Conservation (phyloP, 345 rosid species). For the Eucalyptus marginata region DNA sequence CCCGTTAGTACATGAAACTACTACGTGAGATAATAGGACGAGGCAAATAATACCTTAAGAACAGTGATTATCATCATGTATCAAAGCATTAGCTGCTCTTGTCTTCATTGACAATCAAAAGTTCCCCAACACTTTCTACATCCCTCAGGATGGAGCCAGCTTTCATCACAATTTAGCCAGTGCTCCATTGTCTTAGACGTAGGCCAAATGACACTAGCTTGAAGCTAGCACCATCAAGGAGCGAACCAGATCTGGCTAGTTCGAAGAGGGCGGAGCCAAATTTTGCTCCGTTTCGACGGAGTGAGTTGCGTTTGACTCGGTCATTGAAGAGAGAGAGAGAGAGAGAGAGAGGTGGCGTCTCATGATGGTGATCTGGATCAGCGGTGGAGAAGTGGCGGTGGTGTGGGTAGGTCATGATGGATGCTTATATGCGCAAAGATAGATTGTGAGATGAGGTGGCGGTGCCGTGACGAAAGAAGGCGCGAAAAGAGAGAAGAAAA, state of each 20-base stretch:
- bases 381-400: background rate
- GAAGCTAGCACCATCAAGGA: background rate
- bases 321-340: background rate
- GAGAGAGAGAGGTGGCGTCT: background rate
- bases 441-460: background rate
- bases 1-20: background rate
- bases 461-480: background rate
- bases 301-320: background rate
- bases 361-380: background rate
- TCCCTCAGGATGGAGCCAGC: background rate
- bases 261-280: background rate
- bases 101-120: no score
- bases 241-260: background rate
- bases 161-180: background rate
- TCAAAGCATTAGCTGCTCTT: background rate
- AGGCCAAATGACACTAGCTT: background rate
- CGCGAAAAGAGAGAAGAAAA: background rate
- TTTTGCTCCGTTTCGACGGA: background rate
- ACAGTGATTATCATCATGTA: background rate
- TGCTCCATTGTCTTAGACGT: background rate
- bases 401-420: background rate
- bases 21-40: background rate
- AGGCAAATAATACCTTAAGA: background rate
- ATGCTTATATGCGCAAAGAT: background rate
- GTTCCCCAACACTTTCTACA: background rate